These are phyloP conservation scores for Delitschia confertaspora DNA, from an alignment of 495 filamentous ascomycete species.

Conservation along the genomic window DNA sequence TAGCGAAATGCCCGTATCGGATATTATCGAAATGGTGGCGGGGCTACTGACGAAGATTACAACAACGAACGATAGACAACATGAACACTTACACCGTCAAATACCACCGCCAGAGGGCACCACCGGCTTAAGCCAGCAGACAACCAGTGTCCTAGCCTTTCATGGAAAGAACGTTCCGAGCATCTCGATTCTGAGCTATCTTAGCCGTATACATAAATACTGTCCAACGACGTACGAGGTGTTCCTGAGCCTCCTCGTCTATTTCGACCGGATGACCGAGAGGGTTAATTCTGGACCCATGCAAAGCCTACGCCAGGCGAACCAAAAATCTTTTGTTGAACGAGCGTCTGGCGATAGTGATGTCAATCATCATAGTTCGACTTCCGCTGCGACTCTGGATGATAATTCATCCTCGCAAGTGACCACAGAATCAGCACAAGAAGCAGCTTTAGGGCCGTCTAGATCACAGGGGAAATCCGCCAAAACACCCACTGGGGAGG, in stretches of 20 bases:
- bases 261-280: constrained; percentile 99
- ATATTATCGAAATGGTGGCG: constrained; percentile 99
- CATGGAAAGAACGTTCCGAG: constrained; percentile 97
- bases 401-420: constrained; percentile 4
- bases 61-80: constrained; percentile 88
- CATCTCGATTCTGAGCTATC: constrained; percentile 93
- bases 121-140: constrained; percentile 61
- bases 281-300: constrained; percentile 70
- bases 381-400: constrained; percentile 15
- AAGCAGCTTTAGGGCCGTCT: constrained; percentile 36
- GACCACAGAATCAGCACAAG: constrained; percentile 23
- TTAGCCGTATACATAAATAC: constrained; percentile 96
- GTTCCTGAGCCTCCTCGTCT: constrained; percentile 88
- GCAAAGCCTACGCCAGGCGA: constrained; percentile 41
- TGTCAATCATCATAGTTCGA: constrained; percentile 24
- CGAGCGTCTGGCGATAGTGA: constrained; percentile 16
- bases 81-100: constrained; percentile 67
- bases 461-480: constrained; percentile 33
- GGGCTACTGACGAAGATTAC: constrained; percentile 98
- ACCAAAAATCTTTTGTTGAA: constrained; percentile 33
- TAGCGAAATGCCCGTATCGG: constrained; percentile 91
- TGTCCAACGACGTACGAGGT: constrained; percentile 98
- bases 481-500: constrained; percentile 24
- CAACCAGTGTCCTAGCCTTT: constrained; percentile 92
- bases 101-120: constrained; percentile 59